Evolutionary conservation across 2,329 filamentous ascomycete genomes (phyloP), one percentile per base, ranked within the genome.

Genomic region (Colletotrichum abscissum): DNA sequence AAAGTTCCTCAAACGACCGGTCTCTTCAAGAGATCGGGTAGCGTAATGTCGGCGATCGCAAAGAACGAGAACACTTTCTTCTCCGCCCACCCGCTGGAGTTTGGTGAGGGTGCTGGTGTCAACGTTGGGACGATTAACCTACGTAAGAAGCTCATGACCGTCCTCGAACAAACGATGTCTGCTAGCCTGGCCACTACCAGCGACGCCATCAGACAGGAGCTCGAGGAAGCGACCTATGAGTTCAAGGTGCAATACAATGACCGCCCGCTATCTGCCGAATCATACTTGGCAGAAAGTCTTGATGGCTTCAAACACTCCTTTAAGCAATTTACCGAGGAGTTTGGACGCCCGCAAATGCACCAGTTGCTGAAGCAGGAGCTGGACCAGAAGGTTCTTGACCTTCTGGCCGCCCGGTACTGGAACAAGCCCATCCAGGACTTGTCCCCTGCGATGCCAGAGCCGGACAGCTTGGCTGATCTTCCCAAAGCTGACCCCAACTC

Each of bases 181-280:
- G 91, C 94, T 42, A 98, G 94, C 78, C 87, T 99, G 67, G 94
- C 97, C 77, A 92, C 91, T 68, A 99, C 97, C 4, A 94, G 94
- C 77, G 95, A 98, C 80, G 95, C 95, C 11, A 98, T 99, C 76
- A 93, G 93, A 74, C 95, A 98, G 81, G 97, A 99, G 82, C 90
- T 99, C 0, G 96, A 98, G 79, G 97, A 99, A 83, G 95, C 97
- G 3, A 96, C 94, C 0, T 99, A 99, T 80, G 96, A 99, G 83
- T 99, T 98, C 88, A 99, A 99, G 82, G 97, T 99, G 5, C 97
- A 99, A 82, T 99, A 99, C 85, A 99, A 99, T 79, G 97, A 99
- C 81, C 92, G 97, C 7, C 95, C 96, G 1, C 87, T 99, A 46
- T 98, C 95, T 63, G 97, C 97, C 2, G 97, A 99, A 81, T 98